A percentile compares a stretch with the other conserved stretches of the same genome.
Conservation (phyloP, 805 yeast genomes). For the Ogataea glucozyma region DNA sequence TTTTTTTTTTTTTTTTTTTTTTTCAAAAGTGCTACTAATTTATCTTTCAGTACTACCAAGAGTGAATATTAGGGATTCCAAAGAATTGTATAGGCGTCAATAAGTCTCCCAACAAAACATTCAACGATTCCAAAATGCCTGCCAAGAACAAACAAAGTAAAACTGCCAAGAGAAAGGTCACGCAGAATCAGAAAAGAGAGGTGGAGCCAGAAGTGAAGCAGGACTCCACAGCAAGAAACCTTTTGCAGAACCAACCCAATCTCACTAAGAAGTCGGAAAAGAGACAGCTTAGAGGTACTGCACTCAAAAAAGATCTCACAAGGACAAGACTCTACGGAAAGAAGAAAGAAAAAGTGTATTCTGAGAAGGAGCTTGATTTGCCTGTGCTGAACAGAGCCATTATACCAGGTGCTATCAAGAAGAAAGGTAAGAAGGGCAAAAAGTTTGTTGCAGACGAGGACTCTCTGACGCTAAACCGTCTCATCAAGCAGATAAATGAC, state of each 20-base stretch:
- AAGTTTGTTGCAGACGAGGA: slow-evolving; percentile 75
- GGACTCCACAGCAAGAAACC: slow-evolving; percentile 70
- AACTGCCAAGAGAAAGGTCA: slow-evolving; percentile 55
- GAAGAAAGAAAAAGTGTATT: slow-evolving; percentile 54
- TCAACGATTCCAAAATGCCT: slow-evolving; percentile 23
- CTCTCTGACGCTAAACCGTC: slow-evolving; percentile 57
- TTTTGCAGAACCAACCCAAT: slow-evolving; percentile 58
- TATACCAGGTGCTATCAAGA: slow-evolving; percentile 76
- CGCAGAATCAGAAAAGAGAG: slow-evolving; percentile 54
- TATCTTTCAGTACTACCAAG: background rate
- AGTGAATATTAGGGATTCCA: background rate
- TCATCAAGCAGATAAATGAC: slow-evolving; percentile 81
- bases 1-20: background rate
- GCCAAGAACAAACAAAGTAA: slow-evolving; percentile 47
- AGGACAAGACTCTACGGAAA: slow-evolving; percentile 68
- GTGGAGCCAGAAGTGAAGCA: slow-evolving; percentile 66
- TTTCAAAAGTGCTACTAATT: no score
- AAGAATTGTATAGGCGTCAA: no score
- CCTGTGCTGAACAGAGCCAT: slow-evolving; percentile 83
- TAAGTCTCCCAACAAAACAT: background rate
- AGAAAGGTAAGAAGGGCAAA: slow-evolving; percentile 85
- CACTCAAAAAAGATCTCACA: slow-evolving; percentile 66
- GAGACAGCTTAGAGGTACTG: slow-evolving; percentile 48
- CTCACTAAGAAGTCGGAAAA: slow-evolving; percentile 59
- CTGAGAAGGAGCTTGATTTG: slow-evolving; percentile 76